Evolutionary conservation across 768 basidiomycete species (phyloP).

Genomic region (Suillus plorans): DNA sequence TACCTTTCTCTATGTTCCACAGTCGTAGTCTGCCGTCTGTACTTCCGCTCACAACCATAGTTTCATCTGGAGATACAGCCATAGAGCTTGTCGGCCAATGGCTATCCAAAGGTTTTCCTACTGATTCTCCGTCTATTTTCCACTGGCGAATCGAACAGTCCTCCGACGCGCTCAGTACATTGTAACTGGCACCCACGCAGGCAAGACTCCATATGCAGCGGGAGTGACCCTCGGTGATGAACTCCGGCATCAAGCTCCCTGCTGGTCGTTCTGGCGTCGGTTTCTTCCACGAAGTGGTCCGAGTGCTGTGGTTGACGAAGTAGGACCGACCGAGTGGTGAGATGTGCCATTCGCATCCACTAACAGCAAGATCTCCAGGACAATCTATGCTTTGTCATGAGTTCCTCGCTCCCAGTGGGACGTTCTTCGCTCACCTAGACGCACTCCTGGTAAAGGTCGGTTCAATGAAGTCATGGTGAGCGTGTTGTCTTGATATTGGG

Average conservation of each 20-base stretch:
- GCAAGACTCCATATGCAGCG: not conserved
- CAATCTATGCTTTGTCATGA: not conserved
- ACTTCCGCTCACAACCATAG: not conserved
- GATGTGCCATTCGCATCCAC: not conserved
- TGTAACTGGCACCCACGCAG: not conserved
- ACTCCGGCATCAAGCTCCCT: not conserved
- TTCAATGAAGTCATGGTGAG: not conserved
- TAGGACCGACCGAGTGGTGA: not conserved
- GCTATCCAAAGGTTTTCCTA: not conserved
- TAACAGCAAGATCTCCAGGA: not conserved
- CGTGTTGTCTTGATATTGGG: not conserved
- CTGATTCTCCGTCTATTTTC: not conserved
- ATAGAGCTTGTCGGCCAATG: not conserved
- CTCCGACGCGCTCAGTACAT: not conserved
- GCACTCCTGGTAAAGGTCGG: conserved; percentile 1
- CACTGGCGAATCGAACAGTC: not conserved
- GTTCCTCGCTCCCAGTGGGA: not conserved
- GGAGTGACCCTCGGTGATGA: not conserved
- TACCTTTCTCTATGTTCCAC: not conserved
- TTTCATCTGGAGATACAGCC: not conserved
- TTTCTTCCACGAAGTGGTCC: not conserved
- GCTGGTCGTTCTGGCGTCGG: not conserved
- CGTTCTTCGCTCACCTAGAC: not conserved
- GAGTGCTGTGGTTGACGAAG: not conserved
- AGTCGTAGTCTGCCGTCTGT: not conserved